phyloP scores from a whole-genome alignment of 345 rosid genomes.

The Citrus unshiu region DNA sequence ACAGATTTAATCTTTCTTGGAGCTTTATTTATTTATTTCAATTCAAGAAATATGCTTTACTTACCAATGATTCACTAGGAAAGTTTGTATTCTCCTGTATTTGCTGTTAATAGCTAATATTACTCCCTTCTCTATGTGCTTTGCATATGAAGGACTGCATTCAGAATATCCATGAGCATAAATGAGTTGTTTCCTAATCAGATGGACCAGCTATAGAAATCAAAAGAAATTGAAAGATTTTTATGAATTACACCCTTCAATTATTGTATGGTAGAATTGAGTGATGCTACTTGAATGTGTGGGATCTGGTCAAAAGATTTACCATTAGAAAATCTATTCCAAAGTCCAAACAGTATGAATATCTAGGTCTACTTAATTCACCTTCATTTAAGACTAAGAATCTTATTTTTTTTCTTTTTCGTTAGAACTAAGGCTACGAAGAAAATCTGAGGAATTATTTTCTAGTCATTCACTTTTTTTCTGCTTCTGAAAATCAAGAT shows the following conservation, averaged over 20 bases:
- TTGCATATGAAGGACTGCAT: too few relatives aligned
- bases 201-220: neutral
- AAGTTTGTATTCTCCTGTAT: too few relatives aligned
- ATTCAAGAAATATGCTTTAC: too few relatives aligned
- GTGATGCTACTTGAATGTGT: neutral
- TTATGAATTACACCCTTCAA: neutral
- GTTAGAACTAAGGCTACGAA: neutral
- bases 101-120: too few relatives aligned
- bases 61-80: too few relatives aligned
- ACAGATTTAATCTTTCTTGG: too few relatives aligned
- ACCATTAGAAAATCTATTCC: neutral
- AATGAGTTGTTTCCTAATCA: too few relatives aligned
- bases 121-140: too few relatives aligned
- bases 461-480: neutral
- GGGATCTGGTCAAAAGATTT: neutral
- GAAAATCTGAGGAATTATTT: neutral
- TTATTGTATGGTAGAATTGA: neutral
- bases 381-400: neutral
- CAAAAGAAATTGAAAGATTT: neutral
- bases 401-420: neutral
- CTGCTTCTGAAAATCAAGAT: neutral
- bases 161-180: too few relatives aligned
- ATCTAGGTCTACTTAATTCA: neutral
- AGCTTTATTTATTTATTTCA: too few relatives aligned
- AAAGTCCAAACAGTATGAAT: neutral